Evolutionary conservation across 164 flowering plant genomes (phyloP).

Genomic region (Vitis amurensis): DNA sequence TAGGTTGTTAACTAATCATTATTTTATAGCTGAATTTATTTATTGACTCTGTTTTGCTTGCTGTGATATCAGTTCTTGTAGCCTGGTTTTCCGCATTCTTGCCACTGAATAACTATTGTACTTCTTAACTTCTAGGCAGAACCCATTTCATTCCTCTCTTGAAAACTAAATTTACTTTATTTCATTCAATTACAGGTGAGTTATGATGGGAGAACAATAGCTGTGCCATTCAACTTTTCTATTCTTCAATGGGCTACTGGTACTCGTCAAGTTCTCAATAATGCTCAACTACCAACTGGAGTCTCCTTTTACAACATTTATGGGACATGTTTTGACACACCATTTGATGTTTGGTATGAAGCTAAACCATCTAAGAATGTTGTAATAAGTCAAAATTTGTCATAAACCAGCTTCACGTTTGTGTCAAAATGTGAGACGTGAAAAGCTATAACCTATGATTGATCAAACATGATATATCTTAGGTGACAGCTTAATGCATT

Average conservation of each 20-base stretch:
- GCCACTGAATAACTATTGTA: neutral
- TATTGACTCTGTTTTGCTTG: no score
- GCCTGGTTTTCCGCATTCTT: neutral
- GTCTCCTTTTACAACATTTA: conserved; percentile 77
- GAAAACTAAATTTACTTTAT: neutral
- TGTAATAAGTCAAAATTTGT: neutral
- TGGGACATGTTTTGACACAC: conserved; percentile 80
- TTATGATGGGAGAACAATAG: conserved; percentile 52
- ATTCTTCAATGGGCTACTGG: conserved; percentile 74
- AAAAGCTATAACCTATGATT: neutral
- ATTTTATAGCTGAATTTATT: no score
- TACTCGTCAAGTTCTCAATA: conserved; percentile 65
- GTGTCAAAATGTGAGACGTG: neutral
- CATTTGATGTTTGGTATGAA: conserved; percentile 86
- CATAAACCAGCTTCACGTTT: neutral
- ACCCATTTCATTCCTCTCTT: no score
- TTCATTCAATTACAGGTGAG: conserved; percentile 45
- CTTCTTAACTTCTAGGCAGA: neutral
- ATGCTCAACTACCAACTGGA: conserved; percentile 66
- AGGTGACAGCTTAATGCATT: no score
- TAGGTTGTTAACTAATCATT: no score
- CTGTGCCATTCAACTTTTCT: conserved; percentile 72
- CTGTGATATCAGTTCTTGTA: no score
- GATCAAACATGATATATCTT: no score
- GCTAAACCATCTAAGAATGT: conserved; percentile 1